Evolutionary conservation across 2,329 filamentous ascomycete genomes (phyloP).

Genomic region (Lasiodiplodia hormozganensis): DNA sequence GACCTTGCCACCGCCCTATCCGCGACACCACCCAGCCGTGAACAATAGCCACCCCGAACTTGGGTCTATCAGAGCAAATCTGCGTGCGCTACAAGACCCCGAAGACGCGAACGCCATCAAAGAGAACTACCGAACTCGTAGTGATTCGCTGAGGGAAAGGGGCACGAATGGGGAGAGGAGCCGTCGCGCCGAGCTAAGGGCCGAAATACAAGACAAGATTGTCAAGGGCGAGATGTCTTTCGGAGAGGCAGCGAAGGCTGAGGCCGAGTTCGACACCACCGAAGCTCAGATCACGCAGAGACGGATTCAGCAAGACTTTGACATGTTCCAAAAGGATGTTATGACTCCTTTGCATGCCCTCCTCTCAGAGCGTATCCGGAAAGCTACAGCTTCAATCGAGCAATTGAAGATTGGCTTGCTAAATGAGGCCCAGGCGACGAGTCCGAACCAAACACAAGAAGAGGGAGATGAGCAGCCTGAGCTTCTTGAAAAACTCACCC

Average conservation of each 20-base stretch:
- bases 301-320: slow-evolving; percentile 80
- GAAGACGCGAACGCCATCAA: slow-evolving; percentile 74
- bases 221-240: slow-evolving; percentile 80
- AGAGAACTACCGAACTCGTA: slow-evolving; percentile 55
- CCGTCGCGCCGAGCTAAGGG: slow-evolving; percentile 70
- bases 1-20: slow-evolving; percentile 91
- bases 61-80: slow-evolving; percentile 74
- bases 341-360: slow-evolving; percentile 84
- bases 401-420: slow-evolving; percentile 76
- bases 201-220: slow-evolving; percentile 80
- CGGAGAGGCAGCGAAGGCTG: slow-evolving; percentile 80
- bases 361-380: slow-evolving; percentile 75
- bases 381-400: slow-evolving; percentile 78
- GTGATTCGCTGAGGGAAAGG: slow-evolving; percentile 63
- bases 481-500: slow-evolving; percentile 88
- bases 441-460: slow-evolving; percentile 86
- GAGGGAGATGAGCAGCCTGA: slow-evolving; percentile 96
- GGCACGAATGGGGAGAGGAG: slow-evolving; percentile 61
- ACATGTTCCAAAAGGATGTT: slow-evolving; percentile 81
- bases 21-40: slow-evolving; percentile 91
- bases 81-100: slow-evolving; percentile 77
- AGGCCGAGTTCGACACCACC: slow-evolving; percentile 74
- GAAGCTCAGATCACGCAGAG: slow-evolving; percentile 75
- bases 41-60: slow-evolving; percentile 95
- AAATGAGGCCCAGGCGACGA: slow-evolving; percentile 70